Evolutionary conservation across 1,284 basidiomycete species (phyloP).

Genomic region (Abortiporus biennis): DNA sequence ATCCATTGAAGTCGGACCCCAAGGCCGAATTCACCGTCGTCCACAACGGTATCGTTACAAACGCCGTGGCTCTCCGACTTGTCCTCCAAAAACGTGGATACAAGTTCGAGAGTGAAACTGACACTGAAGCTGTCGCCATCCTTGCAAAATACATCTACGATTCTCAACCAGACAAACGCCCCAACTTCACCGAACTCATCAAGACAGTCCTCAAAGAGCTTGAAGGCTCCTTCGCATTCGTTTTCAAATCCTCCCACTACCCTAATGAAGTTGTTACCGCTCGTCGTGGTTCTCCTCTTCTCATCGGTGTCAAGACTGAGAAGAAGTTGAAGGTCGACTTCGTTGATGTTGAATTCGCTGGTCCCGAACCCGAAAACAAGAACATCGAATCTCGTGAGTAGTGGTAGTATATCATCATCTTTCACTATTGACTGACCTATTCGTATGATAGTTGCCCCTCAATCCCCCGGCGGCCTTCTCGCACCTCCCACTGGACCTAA

Average conservation of each 20-base stretch:
- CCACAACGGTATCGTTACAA: conserved; percentile 99
- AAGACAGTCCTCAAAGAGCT: conserved; percentile 98
- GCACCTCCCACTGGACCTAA: conserved; percentile 72
- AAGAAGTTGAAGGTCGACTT: conserved; percentile 99
- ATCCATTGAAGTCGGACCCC: conserved; percentile 88
- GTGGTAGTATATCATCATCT: not conserved
- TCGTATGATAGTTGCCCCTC: conserved; percentile 40
- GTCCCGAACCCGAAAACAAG: conserved; percentile 59
- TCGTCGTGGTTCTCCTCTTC: conserved; percentile 93
- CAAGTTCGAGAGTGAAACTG: conserved; percentile 93
- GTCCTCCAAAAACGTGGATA: conserved; percentile 97
- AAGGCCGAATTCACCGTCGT: conserved; percentile 87
- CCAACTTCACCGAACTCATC: conserved; percentile 89
- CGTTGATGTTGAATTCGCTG: conserved; percentile 94
- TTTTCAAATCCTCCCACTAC: conserved; percentile 97
- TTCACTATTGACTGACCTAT: not conserved
- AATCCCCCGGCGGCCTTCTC: conserved; percentile 57
- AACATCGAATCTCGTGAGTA: conserved; percentile 53
- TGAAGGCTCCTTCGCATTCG: conserved; percentile 99
- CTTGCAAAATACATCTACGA: conserved; percentile 98
- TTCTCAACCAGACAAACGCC: conserved; percentile 82
- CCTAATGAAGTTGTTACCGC: conserved; percentile 96
- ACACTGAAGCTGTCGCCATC: conserved; percentile 96
- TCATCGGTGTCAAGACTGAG: conserved; percentile 99
- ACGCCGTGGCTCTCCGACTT: conserved; percentile 83